Conservation (phyloP, 805 yeast genomes). For the Ogataea ganodermae region DNA sequence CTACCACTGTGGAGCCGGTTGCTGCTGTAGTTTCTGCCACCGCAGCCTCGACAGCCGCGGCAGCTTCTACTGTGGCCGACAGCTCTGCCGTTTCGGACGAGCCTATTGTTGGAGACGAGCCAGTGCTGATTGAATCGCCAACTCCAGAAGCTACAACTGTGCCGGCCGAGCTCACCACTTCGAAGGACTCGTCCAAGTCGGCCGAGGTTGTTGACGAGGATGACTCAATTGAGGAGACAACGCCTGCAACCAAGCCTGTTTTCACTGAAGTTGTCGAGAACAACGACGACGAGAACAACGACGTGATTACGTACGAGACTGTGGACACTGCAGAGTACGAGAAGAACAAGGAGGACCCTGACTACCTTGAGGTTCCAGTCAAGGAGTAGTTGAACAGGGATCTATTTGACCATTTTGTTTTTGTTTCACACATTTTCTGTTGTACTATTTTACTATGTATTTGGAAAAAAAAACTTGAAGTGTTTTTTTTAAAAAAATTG, state of each 20-base stretch:
- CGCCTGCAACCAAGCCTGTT: constrained; percentile 27
- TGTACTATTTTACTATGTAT: constrained; percentile 2
- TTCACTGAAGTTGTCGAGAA: constrained; percentile 34
- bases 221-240: constrained; percentile 25
- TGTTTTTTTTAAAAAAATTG: not conserved
- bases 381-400: constrained; percentile 14
- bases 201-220: constrained; percentile 19
- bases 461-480: not conserved
- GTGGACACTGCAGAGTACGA: constrained; percentile 50
- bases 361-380: constrained; percentile 44
- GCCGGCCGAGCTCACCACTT: not conserved
- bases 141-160: constrained; percentile 5
- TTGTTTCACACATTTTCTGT: not conserved
- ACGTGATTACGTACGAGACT: constrained; percentile 47
- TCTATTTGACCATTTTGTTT: not conserved
- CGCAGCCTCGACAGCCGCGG: constrained; percentile 13
- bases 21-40: constrained; percentile 5
- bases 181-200: constrained; percentile 15
- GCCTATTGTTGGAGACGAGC: constrained; percentile 16
- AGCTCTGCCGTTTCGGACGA: too few relatives aligned
- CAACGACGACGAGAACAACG: constrained; percentile 31
- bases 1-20: constrained; percentile 10
- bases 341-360: constrained; percentile 47
- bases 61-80: too few relatives aligned
- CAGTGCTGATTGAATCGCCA: constrained; percentile 11